These are phyloP conservation scores for Rhynchospora breviuscula DNA, from an alignment of 176 grass and related monocot genomes.

Conservation along the genomic window DNA sequence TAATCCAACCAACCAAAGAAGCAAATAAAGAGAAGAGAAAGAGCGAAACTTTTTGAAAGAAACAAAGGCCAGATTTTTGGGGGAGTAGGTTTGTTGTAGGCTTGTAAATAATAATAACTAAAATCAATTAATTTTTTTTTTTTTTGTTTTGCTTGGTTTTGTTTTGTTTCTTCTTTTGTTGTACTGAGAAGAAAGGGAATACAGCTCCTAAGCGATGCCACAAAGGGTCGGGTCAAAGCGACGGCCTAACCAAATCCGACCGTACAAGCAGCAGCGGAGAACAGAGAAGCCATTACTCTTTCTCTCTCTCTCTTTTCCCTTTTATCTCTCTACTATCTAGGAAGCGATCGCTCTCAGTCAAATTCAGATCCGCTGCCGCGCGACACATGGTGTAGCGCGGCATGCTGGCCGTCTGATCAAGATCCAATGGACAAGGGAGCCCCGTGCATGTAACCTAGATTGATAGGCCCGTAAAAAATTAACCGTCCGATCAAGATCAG, in stretches of 20 bases:
- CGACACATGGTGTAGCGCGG: too few species aligned
- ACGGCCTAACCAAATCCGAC: constrained; percentile 7
- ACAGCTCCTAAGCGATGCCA: constrained; percentile 12
- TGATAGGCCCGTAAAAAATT: too few species aligned
- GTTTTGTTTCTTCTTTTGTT: constrained; percentile 18
- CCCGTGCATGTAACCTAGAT: too few species aligned
- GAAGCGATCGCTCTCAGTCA: constrained; percentile 21
- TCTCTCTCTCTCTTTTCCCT: neutral
- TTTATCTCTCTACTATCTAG: neutral
- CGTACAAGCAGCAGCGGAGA: constrained; percentile 3
- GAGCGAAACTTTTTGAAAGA: neutral
- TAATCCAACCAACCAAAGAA: neutral
- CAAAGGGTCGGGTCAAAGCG: constrained; percentile 17
- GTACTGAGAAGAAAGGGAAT: constrained; percentile 12
- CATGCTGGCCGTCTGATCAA: too few species aligned
- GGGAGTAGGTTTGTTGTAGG: constrained; percentile 3
- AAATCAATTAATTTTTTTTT: neutral
- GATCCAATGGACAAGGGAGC: too few species aligned
- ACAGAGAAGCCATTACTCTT: constrained; percentile 22
- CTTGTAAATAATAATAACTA: neutral
- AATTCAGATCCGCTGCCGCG: too few species aligned
- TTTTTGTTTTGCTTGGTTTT: neutral
- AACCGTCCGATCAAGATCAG: too few species aligned
- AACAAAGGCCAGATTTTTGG: constrained; percentile 21
- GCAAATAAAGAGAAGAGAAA: neutral